These are phyloP conservation scores for Berberis thunbergii DNA, from an alignment of 164 flowering plant species.

Conservation along the genomic window DNA sequence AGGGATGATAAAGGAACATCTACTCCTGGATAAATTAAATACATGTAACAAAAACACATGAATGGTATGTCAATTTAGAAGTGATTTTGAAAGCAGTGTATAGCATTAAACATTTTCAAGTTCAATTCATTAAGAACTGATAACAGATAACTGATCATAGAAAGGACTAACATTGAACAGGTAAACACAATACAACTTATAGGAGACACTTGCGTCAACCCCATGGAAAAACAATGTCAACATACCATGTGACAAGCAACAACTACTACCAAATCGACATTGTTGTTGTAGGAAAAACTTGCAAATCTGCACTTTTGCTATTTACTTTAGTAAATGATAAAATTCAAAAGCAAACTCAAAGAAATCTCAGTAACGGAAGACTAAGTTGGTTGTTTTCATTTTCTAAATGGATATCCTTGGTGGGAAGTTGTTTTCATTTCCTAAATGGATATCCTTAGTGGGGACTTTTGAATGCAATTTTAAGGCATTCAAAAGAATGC, in stretches of 20 bases:
- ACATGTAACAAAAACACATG: neutral
- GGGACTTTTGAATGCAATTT: no score
- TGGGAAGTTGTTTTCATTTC: no score
- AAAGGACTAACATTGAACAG: neutral
- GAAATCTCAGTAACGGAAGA: no score
- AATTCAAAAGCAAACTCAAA: neutral
- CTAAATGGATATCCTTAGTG: no score
- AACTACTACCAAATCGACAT: conserved; percentile 89
- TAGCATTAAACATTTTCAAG: no score
- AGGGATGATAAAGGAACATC: conserved; percentile 61
- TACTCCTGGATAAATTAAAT: conserved; percentile 35
- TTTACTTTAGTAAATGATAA: conserved; percentile 38
- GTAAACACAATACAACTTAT: neutral
- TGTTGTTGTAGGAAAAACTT: conserved; percentile 95
- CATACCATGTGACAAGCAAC: conserved; percentile 99
- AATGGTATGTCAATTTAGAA: no score
- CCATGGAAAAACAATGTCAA: conserved; percentile 10
- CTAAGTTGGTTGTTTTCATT: no score
- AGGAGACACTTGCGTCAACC: neutral
- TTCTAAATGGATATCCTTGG: no score
- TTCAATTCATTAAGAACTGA: neutral
- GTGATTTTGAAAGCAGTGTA: no score
- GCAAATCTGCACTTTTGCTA: conserved; percentile 90
- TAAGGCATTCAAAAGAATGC: no score
- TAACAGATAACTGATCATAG: neutral